A percentile compares a stretch with the other conserved stretches of the same genome.
These are phyloP conservation scores for Chenopodium suecicum DNA, from an alignment of 148 eudicot species.

Conservation along the genomic window DNA sequence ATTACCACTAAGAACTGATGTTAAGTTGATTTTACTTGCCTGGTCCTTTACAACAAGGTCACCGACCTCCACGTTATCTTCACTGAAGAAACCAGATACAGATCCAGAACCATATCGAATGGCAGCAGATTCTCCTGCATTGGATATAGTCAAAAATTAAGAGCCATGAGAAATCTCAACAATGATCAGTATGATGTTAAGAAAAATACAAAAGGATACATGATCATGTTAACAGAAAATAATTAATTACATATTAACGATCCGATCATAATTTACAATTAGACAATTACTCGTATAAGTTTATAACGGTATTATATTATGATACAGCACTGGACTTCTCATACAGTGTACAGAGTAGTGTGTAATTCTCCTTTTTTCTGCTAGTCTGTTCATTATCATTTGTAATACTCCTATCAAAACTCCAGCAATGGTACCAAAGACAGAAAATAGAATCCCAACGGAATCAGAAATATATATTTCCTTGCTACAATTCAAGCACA, in stretches of 20 bases:
- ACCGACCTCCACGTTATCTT: slow-evolving; percentile 61
- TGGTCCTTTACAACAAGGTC: slow-evolving; percentile 64
- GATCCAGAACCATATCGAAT: slow-evolving; percentile 78
- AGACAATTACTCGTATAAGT: neutral
- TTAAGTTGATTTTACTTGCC: slow-evolving; percentile 34
- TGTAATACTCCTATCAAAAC: neutral
- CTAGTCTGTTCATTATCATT: neutral
- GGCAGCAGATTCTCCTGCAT: slow-evolving; percentile 59
- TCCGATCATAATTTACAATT: neutral
- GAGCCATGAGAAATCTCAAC: neutral
- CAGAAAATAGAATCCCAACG: neutral
- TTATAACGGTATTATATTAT: neutral
- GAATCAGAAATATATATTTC: neutral
- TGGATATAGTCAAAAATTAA: neutral
- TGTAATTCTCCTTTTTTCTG: neutral
- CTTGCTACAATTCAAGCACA: neutral
- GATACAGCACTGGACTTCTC: neutral
- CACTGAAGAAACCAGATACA: slow-evolving; percentile 73
- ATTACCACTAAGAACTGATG: neutral
- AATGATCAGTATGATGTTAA: neutral
- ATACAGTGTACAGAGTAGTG: neutral
- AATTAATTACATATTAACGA: neutral
- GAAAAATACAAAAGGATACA: neutral
- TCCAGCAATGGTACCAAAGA: neutral
- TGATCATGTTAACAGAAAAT: neutral